Evolutionary conservation across 148 eudicot genomes (phyloP).

Genomic region (Mesembryanthemum crystallinum): DNA sequence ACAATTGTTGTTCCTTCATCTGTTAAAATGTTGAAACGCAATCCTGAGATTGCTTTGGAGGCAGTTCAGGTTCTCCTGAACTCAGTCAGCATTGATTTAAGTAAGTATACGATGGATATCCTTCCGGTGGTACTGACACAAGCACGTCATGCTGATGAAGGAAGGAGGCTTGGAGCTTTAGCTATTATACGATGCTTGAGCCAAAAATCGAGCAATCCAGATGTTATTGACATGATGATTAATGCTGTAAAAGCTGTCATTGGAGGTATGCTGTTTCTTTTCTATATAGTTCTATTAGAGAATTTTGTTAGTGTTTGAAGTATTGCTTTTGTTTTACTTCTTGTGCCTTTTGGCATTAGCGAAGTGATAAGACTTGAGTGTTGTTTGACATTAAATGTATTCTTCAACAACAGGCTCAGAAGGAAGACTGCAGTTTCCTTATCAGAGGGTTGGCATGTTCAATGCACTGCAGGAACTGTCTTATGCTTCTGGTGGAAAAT

Average conservation of each 20-base stretch:
- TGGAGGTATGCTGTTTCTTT: slow-evolving; percentile 54
- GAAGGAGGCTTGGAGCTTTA: slow-evolving; percentile 68
- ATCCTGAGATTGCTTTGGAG: slow-evolving; percentile 90
- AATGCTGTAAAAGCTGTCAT: slow-evolving; percentile 65
- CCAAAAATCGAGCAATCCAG: slow-evolving; percentile 90
- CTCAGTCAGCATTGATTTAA: slow-evolving; percentile 73
- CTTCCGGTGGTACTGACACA: slow-evolving; percentile 73
- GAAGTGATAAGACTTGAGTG: background rate
- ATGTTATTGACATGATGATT: slow-evolving; percentile 70
- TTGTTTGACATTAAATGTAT: slow-evolving; percentile 9
- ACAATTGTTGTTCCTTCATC: slow-evolving; percentile 67
- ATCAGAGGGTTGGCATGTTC: slow-evolving; percentile 93
- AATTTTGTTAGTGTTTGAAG: slow-evolving; percentile 13
- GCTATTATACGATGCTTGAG: slow-evolving; percentile 71
- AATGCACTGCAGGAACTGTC: slow-evolving; percentile 79
- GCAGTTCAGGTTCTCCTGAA: slow-evolving; percentile 69
- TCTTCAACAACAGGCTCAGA: slow-evolving; percentile 68
- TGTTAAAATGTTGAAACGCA: slow-evolving; percentile 93
- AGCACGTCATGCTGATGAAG: slow-evolving; percentile 94
- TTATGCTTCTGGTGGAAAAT: slow-evolving; percentile 76
- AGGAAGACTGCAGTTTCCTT: slow-evolving; percentile 96
- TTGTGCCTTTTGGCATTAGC: no score
- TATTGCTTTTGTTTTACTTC: slow-evolving; percentile 3
- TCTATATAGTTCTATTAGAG: background rate
- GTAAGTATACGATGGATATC: slow-evolving; percentile 75